Base-by-base conservation (phyloP, 768 basidiomycete species). In the Mycena galericulata region DNA sequence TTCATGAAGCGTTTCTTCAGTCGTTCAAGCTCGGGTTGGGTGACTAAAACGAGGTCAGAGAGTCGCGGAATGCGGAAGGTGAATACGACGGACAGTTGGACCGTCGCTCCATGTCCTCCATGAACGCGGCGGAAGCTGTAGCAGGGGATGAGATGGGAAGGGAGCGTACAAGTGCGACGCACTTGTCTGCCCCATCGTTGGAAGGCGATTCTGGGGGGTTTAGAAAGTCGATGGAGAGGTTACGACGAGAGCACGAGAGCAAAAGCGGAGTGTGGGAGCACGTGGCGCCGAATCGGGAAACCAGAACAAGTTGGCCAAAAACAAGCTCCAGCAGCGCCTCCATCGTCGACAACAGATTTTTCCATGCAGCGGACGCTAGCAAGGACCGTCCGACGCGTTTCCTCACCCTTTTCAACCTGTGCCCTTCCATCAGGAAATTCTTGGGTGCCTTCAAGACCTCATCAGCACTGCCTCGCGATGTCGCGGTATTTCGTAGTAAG, bases 1-100 rank as follows among this genome's bases (percentile, higher is more conserved):
- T 99, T 99, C 96, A 99, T 98, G 81, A 99, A 99, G 60, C 98
- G 92, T 79, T 98, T 99, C 88, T 98, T 98, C 74, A 99, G 86
- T 60, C 98, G 88, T 73, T 98, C 95, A 73, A 99, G 84, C 82
- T 99, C 98, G 53, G 90, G 88, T 54, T 92, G 93, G 22, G 95
- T 98, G 91, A 99, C 98, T 99, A 77, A 47, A 36, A 10, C 26
- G 43, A 47, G 29, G 57, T 49, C n/a, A 57, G 55, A 38, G 14
- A 11, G 2, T 30, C 10, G 36, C 51, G n/a, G 34, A 32, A 24
- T 38, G 29, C 50, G 53, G 53, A 3, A 14, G 27, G 12, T 15
- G 34, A 22, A 5, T 20, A n/a, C 32, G 45, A 89, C 95, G 77
- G 74, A 99, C 98, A 99, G 81, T 99, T 99, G 78, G 98, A 96